These are phyloP conservation scores for Exophiala xenobiotica DNA, from an alignment of 2,329 filamentous ascomycete genomes.

Conservation along the genomic window DNA sequence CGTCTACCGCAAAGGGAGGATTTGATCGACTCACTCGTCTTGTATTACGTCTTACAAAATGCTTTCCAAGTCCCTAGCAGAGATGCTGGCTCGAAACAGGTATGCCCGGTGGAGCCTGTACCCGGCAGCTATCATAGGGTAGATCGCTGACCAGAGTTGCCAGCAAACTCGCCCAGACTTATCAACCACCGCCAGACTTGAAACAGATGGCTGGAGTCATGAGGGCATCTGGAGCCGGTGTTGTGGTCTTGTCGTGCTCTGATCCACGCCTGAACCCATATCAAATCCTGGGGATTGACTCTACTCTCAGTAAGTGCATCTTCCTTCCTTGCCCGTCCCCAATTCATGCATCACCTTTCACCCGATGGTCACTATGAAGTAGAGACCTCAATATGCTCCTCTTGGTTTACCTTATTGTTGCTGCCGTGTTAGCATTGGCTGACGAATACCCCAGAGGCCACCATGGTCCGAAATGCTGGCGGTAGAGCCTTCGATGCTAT, in stretches of 20 bases:
- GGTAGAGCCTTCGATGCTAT: conserved; percentile 17
- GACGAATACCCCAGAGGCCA: conserved; percentile 6
- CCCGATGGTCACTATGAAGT: too few species aligned
- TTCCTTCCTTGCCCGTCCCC: too few species aligned
- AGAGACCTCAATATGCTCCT: background rate
- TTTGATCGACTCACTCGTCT: too few species aligned
- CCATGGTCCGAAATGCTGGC: conserved; percentile 13
- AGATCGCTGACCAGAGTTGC: background rate
- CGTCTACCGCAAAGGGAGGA: too few species aligned
- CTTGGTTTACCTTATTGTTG: background rate
- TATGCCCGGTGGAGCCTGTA: conserved; percentile 3
- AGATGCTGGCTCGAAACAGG: conserved; percentile 15
- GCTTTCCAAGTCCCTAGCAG: conserved; percentile 8
- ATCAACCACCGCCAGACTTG: conserved; percentile 12
- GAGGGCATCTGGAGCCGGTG: conserved; percentile 5
- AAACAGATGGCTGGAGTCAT: conserved; percentile 5
- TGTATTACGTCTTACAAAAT: too few species aligned
- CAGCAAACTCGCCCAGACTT: conserved; percentile 11
- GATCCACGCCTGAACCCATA: conserved; percentile 13
- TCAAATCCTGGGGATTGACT: conserved; percentile 11
- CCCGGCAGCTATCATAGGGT: background rate
- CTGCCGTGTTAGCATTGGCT: background rate
- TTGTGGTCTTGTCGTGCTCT: conserved; percentile 15
- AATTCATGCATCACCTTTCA: too few species aligned
- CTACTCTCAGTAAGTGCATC: conserved; percentile 13